Percentiles rank a stretch among this genome's conserved stretches.
phyloP scores from a whole-genome alignment of 108 stramenopile genomes.

The Bacterosira constricta region DNA sequence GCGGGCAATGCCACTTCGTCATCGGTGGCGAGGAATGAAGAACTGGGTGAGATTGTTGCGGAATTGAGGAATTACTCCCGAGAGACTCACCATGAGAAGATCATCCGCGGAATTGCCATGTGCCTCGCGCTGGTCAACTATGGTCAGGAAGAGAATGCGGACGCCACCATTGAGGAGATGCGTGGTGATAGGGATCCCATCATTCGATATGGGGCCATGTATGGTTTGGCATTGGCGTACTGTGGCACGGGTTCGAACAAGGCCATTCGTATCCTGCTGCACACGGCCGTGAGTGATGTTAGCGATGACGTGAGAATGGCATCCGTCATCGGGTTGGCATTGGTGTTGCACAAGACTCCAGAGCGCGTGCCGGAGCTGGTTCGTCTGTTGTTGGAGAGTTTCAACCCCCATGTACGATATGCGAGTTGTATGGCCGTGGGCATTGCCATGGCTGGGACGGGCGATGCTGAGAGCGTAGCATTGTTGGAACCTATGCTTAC shows the following conservation, averaged over 20 bases:
- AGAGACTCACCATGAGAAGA: constrained; percentile 99
- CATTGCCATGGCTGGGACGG: constrained; percentile 97
- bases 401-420: constrained; percentile 99
- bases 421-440: constrained; percentile 99
- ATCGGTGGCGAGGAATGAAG: constrained; percentile 62
- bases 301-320: constrained; percentile 99
- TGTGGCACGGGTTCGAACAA: constrained; percentile 97
- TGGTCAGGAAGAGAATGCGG: constrained; percentile 97
- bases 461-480: constrained; percentile 91
- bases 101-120: constrained; percentile 96
- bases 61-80: constrained; percentile 95
- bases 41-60: constrained; percentile 77
- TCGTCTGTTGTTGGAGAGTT: constrained; percentile 94
- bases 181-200: constrained; percentile 95
- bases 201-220: constrained; percentile 98
- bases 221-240: constrained; percentile 96
- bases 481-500: constrained; percentile 98
- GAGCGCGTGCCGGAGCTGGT: constrained; percentile 93
- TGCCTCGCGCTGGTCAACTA: constrained; percentile 94
- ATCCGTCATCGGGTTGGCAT: constrained; percentile 95
- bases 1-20: constrained; percentile 71
- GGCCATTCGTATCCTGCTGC: constrained; percentile 94
- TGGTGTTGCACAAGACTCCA: constrained; percentile 97
- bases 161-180: constrained; percentile 95
- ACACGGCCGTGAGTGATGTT: constrained; percentile 98